A percentile compares a stretch with the other conserved stretches of the same genome.
phyloP scores from a whole-genome alignment of 192 early-diverging fungal species.

The Gryganskiella cystojenkinii region DNA sequence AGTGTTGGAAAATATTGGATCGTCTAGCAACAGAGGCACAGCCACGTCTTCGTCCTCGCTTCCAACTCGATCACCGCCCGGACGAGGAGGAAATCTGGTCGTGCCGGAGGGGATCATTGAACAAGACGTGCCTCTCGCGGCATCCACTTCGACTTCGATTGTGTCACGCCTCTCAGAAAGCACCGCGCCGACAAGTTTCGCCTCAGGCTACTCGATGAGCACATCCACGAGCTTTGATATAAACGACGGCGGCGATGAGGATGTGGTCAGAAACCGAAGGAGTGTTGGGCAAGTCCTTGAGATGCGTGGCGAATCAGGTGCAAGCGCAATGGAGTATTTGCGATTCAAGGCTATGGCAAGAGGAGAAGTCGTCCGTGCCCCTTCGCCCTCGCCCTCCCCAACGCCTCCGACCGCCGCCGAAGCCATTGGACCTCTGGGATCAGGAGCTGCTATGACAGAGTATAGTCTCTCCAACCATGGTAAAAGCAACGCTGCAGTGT shows the following conservation, averaged over 20 bases:
- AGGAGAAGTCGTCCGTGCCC: background rate
- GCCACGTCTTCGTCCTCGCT: background rate
- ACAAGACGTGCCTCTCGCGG: constrained; percentile 4
- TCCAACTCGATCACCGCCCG: background rate
- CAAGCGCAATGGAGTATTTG: constrained; percentile 31
- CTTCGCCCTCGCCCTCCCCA: constrained; percentile 1
- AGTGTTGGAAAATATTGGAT: constrained; percentile 1
- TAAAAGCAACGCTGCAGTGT: no score
- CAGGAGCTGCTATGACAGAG: background rate
- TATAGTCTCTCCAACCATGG: no score
- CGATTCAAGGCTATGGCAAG: constrained; percentile 23
- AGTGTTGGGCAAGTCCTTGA: constrained; percentile 39
- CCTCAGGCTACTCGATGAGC: background rate
- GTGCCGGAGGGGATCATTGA: constrained; percentile 22
- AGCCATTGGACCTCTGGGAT: background rate
- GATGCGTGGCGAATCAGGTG: constrained; percentile 24
- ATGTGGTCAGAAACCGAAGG: constrained; percentile 3
- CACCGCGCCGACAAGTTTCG: background rate
- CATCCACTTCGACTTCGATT: constrained; percentile 32
- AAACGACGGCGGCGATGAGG: background rate
- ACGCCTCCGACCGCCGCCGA: background rate
- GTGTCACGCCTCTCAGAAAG: constrained; percentile 22
- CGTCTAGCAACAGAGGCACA: background rate
- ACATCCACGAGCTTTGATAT: background rate
- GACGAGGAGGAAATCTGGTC: background rate